Evolutionary conservation across 805 yeast species (phyloP), one percentile per base, ranked within the genome.

Genomic region (Starmerella kuoi): DNA sequence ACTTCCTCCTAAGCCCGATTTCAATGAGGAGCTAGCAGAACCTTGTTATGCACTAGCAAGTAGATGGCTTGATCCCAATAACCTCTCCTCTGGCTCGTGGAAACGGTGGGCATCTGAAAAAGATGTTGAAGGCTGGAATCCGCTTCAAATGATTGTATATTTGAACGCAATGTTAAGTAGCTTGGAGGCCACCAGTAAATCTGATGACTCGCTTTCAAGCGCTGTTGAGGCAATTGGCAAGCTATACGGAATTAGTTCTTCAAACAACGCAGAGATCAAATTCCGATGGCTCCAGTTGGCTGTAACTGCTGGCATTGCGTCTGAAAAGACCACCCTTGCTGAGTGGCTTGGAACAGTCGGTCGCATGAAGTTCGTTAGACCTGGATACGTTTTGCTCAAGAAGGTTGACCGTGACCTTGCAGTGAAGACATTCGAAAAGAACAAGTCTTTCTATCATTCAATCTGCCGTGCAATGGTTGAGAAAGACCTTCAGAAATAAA

Each of bases 341-440:
- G 73, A 74, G 40, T 86, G 94, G 94, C 69, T 86, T 42, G 93
- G 88, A 11, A 77, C 87, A 2, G 91, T 86, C 19, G 95, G 95
- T 18, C 73, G 95, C 67, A 86, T 86, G 95, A 86, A 86, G 65
- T 86, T 78, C 57, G 94, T 83, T 21, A 73, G 95, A 61, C 94
- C 95, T 24, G 84, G 91, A 3, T 85, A 76, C 62, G 69, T 74
- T 35, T 63, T 77, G 46, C 66, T 86, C 48, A 72, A 74, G 55
- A 55, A 62, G 5, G 88, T 78, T 20, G 80, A 82, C 59, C 73
- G 72, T 34, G 65, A 68, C 14, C 65, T 78, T 49, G 95, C 95
- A 0, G 54, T 77, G 12, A 56, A 56, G 3, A 82, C 87, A 4
- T 86, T 81, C 63, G 64, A 64, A 37, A 70, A 70, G 57, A 70